These are phyloP conservation scores for Penicillium verrucosum DNA, from an alignment of 2,329 filamentous ascomycete species.

Conservation along the genomic window DNA sequence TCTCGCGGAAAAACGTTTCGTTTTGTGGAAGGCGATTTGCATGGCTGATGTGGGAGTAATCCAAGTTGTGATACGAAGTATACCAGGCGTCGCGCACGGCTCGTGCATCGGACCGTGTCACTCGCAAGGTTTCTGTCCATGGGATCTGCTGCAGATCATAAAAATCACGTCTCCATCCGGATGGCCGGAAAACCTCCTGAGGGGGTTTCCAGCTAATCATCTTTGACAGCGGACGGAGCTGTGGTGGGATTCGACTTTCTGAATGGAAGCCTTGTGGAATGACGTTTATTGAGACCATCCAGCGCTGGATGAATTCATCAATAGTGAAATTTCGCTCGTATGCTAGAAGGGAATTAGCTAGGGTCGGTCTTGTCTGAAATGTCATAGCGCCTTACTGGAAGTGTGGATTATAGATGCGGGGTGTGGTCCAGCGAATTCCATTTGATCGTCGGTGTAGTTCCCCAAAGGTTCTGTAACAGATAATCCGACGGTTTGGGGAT, in stretches of 20 bases:
- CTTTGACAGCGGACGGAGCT: slow-evolving; percentile 30
- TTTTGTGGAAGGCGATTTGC: slow-evolving; percentile 35
- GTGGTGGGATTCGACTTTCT: slow-evolving; percentile 17
- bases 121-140: slow-evolving; percentile 37
- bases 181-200: slow-evolving; percentile 32
- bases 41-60: slow-evolving; percentile 25
- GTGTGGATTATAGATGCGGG: slow-evolving; percentile 28
- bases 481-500: slow-evolving; percentile 2
- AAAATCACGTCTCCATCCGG: slow-evolving; percentile 23
- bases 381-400: slow-evolving; percentile 25
- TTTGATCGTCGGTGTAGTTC: slow-evolving; percentile 11
- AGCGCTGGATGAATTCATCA: slow-evolving; percentile 44
- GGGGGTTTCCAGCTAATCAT: slow-evolving; percentile 38
- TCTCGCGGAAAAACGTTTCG: slow-evolving; percentile 49
- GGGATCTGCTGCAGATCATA: slow-evolving; percentile 45
- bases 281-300: slow-evolving; percentile 33
- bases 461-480: slow-evolving; percentile 10
- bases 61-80: slow-evolving; percentile 41
- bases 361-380: background rate
- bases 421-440: slow-evolving; percentile 19
- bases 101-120: slow-evolving; percentile 38
- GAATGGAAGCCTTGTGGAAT: slow-evolving; percentile 18
- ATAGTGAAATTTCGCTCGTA: slow-evolving; percentile 42
- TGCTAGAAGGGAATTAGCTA: slow-evolving; percentile 21
- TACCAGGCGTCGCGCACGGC: slow-evolving; percentile 41